Evolutionary conservation across 2,329 filamentous ascomycete genomes (phyloP).

Genomic region (Penicillium sp.): DNA sequence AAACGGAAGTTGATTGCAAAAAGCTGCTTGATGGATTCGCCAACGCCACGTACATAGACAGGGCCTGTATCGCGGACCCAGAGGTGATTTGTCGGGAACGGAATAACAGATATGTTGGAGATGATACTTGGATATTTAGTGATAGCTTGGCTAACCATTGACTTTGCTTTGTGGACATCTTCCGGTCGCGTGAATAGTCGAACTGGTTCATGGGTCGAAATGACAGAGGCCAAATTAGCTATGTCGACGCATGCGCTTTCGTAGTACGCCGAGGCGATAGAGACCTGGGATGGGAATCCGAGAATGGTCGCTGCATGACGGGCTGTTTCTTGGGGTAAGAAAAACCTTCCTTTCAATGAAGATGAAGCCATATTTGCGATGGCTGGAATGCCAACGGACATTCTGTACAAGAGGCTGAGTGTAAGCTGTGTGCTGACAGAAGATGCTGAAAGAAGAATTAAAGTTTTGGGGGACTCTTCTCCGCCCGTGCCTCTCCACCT

Average conservation of each 20-base stretch:
- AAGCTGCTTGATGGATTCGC: not conserved
- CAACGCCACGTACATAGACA: conserved; percentile 16
- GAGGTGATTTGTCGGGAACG: conserved; percentile 19
- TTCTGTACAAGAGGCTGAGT: not conserved
- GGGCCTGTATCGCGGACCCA: conserved; percentile 22
- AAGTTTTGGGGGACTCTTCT: not conserved
- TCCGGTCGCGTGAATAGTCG: conserved; percentile 24
- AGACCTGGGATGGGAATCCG: conserved; percentile 23
- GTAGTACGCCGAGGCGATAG: conserved; percentile 17
- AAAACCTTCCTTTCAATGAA: not conserved
- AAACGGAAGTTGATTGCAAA: conserved; percentile 20
- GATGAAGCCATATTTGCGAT: not conserved
- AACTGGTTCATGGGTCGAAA: conserved; percentile 29
- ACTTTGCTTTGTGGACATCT: conserved; percentile 17
- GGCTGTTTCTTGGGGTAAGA: conserved; percentile 16
- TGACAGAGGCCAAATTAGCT: conserved; percentile 19
- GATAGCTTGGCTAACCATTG: conserved; percentile 5
- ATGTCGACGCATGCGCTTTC: conserved; percentile 23
- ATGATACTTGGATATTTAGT: conserved; percentile 3
- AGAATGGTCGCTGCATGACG: conserved; percentile 24
- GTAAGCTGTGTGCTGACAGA: not conserved
- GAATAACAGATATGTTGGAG: conserved; percentile 14
- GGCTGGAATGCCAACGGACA: not conserved
- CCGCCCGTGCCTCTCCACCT: not conserved
- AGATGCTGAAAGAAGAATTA: too few relatives aligned